Conservation (phyloP, 2,329 filamentous ascomycete species). For the Cladosporium sp. region DNA sequence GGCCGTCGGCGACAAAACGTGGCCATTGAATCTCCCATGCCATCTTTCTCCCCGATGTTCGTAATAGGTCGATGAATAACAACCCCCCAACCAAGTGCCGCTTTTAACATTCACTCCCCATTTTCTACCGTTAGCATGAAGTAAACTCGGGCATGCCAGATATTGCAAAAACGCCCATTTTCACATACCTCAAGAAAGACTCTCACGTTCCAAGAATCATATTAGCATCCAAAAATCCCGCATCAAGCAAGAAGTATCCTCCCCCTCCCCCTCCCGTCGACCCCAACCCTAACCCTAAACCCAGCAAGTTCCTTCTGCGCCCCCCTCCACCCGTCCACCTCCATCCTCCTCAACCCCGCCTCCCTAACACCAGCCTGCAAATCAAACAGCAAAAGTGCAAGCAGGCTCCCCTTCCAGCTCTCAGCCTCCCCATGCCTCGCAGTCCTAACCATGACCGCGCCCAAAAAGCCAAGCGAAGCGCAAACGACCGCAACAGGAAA, state of each 20-base stretch:
- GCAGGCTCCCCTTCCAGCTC: not conserved
- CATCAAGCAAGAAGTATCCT: not conserved
- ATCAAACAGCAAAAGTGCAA: not conserved
- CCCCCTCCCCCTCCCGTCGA: not conserved
- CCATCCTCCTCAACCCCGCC: not conserved
- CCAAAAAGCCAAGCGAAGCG: not conserved
- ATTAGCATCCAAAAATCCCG: too few species aligned
- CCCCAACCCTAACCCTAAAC: not conserved
- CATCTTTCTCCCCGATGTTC: too few species aligned
- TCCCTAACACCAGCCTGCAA: not conserved
- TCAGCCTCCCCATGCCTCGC: not conserved
- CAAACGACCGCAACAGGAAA: not conserved
- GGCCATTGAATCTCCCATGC: too few species aligned
- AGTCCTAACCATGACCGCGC: not conserved
- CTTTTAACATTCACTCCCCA: too few species aligned
- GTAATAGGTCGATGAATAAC: too few species aligned
- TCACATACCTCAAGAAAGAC: too few species aligned
- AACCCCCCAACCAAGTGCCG: too few species aligned
- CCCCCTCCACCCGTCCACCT: not conserved
- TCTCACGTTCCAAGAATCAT: too few species aligned
- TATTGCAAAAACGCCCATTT: too few species aligned
- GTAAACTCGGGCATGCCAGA: too few species aligned
- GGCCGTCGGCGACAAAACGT: too few species aligned
- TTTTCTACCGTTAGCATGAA: too few species aligned
- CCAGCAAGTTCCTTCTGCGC: not conserved